Evolutionary conservation across 352 stramenopile species (phyloP).

Genomic region (Globisporangium okanoganense): DNA sequence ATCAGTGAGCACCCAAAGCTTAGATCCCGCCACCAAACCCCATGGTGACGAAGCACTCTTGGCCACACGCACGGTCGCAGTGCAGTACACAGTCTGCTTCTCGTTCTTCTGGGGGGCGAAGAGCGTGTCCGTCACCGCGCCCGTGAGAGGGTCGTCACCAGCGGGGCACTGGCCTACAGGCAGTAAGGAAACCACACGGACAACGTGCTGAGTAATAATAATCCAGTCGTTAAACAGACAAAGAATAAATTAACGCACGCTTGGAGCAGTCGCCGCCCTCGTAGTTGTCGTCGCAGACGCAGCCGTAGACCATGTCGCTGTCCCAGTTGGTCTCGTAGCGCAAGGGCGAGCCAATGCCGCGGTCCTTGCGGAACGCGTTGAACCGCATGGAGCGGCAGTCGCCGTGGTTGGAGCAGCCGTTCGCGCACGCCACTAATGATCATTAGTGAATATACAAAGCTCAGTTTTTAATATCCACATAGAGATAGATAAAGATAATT

Average conservation of each 20-base stretch:
- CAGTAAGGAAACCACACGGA: background rate
- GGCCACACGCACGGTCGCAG: slow-evolving; percentile 39
- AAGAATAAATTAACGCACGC: slow-evolving; percentile 26
- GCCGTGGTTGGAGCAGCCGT: slow-evolving; percentile 56
- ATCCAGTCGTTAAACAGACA: background rate
- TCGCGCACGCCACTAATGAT: slow-evolving; percentile 54
- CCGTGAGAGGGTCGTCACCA: slow-evolving; percentile 74
- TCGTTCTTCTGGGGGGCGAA: slow-evolving; percentile 83
- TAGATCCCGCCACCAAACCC: too few species aligned
- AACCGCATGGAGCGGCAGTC: slow-evolving; percentile 74
- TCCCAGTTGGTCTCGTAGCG: slow-evolving; percentile 75
- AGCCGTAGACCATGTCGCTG: slow-evolving; percentile 86
- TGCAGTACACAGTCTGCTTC: slow-evolving; percentile 68
- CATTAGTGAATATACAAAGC: background rate
- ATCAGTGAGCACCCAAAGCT: too few species aligned
- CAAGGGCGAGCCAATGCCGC: slow-evolving; percentile 38
- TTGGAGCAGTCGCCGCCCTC: slow-evolving; percentile 84
- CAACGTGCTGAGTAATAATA: too few species aligned
- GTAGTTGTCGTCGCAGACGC: slow-evolving; percentile 82
- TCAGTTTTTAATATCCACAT: background rate
- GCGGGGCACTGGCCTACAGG: slow-evolving; percentile 39
- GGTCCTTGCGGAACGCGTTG: slow-evolving; percentile 58
- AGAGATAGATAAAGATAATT: too few species aligned
- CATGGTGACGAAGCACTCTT: background rate
- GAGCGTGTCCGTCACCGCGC: slow-evolving; percentile 45